Base-by-base conservation (phyloP, 176 grass and related monocot genomes). In the Bothriochloa decipiens region DNA sequence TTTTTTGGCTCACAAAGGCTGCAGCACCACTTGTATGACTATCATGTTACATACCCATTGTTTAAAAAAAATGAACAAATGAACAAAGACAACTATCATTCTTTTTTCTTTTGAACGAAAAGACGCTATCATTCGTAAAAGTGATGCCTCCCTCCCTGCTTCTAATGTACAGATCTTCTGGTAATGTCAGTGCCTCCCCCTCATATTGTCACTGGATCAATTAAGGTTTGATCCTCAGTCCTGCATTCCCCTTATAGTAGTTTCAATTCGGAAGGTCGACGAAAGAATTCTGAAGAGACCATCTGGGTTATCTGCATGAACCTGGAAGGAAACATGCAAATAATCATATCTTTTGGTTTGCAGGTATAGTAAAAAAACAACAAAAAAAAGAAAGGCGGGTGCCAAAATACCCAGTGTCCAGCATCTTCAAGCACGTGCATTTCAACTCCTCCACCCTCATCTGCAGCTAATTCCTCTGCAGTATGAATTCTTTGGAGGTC, bases 381-480 rank as follows among this genome's bases (percentile, higher is more conserved):
- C 8, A 0, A 61, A 7, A 28, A 28, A 52, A 27, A 28, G 16
- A 3, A 8, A 7, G 4, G 27, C 16, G 4, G 27, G 29, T n/a
- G 47, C 36, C 65, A 42, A 18, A 39, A 63, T 94, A 98, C 96
- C 96, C 96, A 98, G 70, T 98, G 96, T 18, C 96, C 96, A 62
- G 96, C 93, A 85, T 98, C 96, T 91, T 98, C 89, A 65, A 98
- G 91, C 65, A 95, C 91, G 70, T 98, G 96, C 91, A 98, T 93
- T 83, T 98, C 86, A 76, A 98, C 96, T 40, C 96, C 93, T 18
- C 93, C 96, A 62, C 87, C 96, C 87, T 92, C 91, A 13, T 98
- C 91, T 17, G 89, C 74, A 72, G 96, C 93, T 86, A 95, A 74
- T 72, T 95, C 96, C 70, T 98, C 93, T 0, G 93, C 96, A 0